phyloP scores from a whole-genome alignment of 495 filamentous ascomycete genomes.

The Rhizodiscina lignyota region DNA sequence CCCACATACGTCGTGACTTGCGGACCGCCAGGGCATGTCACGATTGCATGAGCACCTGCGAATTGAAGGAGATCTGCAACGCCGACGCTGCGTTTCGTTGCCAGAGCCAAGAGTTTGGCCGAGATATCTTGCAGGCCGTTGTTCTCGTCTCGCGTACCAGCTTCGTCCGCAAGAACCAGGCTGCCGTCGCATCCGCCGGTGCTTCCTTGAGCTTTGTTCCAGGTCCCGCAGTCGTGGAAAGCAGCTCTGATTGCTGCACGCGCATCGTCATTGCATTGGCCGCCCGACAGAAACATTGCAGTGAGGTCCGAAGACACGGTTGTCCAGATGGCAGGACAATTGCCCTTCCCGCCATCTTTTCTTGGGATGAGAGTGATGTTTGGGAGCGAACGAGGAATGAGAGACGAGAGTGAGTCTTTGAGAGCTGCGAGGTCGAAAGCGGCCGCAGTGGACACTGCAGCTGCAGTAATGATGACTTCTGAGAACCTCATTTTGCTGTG shows the following conservation, averaged over 20 bases:
- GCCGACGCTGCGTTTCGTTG: slow-evolving; percentile 8
- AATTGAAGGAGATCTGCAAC: slow-evolving; percentile 16
- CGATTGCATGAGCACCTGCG: slow-evolving; percentile 14
- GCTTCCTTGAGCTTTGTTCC: background rate
- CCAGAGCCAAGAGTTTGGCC: slow-evolving; percentile 5
- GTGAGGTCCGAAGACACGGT: slow-evolving; percentile 9
- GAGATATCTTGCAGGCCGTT: slow-evolving; percentile 5
- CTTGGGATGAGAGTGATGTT: too few species aligned
- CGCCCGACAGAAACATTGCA: slow-evolving; percentile 5
- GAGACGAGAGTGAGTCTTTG: too few species aligned
- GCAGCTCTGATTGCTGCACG: slow-evolving; percentile 15
- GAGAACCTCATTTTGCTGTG: too few species aligned
- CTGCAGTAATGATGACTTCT: too few species aligned
- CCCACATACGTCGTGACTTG: slow-evolving; percentile 9
- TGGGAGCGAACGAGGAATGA: too few species aligned
- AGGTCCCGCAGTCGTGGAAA: slow-evolving; percentile 17
- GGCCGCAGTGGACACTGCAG: too few species aligned
- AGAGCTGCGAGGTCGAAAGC: too few species aligned
- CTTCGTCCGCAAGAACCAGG: slow-evolving; percentile 13
- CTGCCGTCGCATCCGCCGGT: slow-evolving; percentile 13
- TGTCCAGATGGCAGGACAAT: slow-evolving; percentile 8
- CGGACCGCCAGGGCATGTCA: slow-evolving; percentile 12
- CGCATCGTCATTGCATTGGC: slow-evolving; percentile 12
- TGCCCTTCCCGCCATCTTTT: too few species aligned
- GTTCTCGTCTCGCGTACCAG: slow-evolving; percentile 10